These are phyloP conservation scores for Psidium guajava DNA, from an alignment of 345 rosid species.

Conservation along the genomic window DNA sequence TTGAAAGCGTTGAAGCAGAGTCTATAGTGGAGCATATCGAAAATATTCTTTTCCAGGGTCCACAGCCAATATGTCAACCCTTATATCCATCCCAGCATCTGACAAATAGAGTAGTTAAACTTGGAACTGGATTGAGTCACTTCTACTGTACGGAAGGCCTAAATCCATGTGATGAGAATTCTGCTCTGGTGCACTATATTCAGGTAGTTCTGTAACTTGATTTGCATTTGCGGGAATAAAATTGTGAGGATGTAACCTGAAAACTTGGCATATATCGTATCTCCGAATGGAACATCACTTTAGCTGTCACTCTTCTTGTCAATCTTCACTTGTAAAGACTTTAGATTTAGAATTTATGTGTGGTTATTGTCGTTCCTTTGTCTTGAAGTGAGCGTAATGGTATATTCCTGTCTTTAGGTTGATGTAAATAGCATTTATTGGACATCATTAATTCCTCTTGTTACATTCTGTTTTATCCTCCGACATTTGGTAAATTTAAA, in stretches of 20 bases:
- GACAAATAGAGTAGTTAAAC: slow-evolving; percentile 72
- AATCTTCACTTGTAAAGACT: background rate
- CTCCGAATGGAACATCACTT: background rate
- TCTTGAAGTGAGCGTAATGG: background rate
- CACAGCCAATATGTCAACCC: slow-evolving; percentile 58
- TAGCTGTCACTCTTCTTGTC: background rate
- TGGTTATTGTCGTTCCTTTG: background rate
- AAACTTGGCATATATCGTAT: background rate
- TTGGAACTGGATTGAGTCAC: slow-evolving; percentile 45
- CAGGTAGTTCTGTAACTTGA: slow-evolving; percentile 37
- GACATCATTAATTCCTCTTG: background rate
- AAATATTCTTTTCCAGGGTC: slow-evolving; percentile 41
- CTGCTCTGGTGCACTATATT: slow-evolving; percentile 72
- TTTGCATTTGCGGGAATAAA: background rate
- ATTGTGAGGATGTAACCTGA: background rate
- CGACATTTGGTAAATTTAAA: background rate
- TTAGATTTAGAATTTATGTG: background rate
- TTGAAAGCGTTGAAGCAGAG: slow-evolving; percentile 58
- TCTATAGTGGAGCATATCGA: slow-evolving; percentile 56
- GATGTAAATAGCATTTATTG: background rate
- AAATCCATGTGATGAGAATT: slow-evolving; percentile 78
- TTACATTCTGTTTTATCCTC: background rate
- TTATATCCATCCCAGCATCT: slow-evolving; percentile 70
- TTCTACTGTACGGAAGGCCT: slow-evolving; percentile 52
- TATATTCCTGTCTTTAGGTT: background rate